phyloP scores from a whole-genome alignment of 1,139 yeast genomes.

The Pichia sp. region DNA sequence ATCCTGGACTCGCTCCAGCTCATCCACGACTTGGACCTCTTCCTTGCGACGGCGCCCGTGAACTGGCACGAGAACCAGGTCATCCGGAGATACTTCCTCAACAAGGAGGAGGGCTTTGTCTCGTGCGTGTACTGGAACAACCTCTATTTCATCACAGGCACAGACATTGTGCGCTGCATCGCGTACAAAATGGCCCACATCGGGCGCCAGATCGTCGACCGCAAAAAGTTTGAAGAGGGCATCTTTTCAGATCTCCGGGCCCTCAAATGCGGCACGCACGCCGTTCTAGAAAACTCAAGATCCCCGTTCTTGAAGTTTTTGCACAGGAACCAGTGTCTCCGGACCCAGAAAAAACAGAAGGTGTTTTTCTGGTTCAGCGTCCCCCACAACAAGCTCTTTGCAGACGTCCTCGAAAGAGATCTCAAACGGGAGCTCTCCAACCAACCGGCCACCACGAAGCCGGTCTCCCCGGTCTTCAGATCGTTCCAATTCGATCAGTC shows the following conservation, averaged over 20 bases:
- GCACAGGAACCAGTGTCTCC: conserved; percentile 78
- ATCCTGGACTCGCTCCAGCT: conserved; percentile 50
- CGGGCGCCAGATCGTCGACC: conserved; percentile 78
- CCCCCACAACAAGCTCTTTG: conserved; percentile 86
- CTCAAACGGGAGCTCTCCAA: conserved; percentile 66
- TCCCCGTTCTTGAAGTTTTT: conserved; percentile 81
- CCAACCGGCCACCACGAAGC: conserved; percentile 57
- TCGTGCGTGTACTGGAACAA: conserved; percentile 93
- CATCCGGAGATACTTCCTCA: conserved; percentile 77
- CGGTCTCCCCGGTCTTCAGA: conserved; percentile 58
- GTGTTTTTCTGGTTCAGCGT: conserved; percentile 97
- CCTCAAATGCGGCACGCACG: conserved; percentile 83
- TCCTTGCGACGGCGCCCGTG: conserved; percentile 89
- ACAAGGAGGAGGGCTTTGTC: conserved; percentile 85
- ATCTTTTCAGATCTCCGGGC: conserved; percentile 86
- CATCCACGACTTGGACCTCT: conserved; percentile 75
- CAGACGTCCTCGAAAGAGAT: conserved; percentile 92
- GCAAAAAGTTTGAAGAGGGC: conserved; percentile 96
- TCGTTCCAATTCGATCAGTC: conserved; percentile 51
- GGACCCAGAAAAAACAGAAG: conserved; percentile 95
- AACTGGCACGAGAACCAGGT: conserved; percentile 90
- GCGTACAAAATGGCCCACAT: conserved; percentile 86
- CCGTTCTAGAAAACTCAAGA: conserved; percentile 82
- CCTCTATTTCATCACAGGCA: conserved; percentile 86
- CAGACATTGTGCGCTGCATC: conserved; percentile 90